Base-by-base conservation (phyloP, 345 rosid species). In the Lenwebbia sp. region DNA sequence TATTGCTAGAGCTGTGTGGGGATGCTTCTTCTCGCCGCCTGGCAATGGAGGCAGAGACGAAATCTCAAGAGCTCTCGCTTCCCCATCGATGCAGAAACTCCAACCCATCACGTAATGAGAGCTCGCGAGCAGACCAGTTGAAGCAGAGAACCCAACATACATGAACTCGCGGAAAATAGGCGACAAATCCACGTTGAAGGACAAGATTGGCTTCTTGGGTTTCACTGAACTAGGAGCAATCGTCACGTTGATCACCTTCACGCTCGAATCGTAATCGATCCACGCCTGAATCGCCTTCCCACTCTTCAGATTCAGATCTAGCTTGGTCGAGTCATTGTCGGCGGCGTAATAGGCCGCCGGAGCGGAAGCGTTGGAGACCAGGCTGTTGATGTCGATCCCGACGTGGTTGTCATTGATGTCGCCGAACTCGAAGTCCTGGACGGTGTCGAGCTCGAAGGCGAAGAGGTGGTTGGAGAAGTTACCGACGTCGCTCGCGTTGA, bases 141-240 rank as follows among this genome's bases (percentile, higher is more conserved):
- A 96, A 56, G 98, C 88, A 21, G 98, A 92, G 90, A 97, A 97
- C 2, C 98, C 98, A n/a, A 95, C 94, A 56, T 90, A 95, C 98
- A 97, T 96, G 53, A 83, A 93, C 33, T 96, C 96, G 0, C 87
- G 65, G 81, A 96, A 74, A 83, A 92, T 44, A 9, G 90, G 88
- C 44, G 98, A 92, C 5, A 95, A 96, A 92, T 97, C 96, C 28
- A 88, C 89, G 0, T 58, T 89, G 86, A 90, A 92, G 8, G 97
- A 93, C 83, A 97, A 87, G 78, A 97, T 89, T 7, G 99, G 95
- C 49, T 76, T 75, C 12, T 62, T 89, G 51, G 99, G 98, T 87
- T 90, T 96, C 51, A 89, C 53, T 5, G 97, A 94, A 86, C 30
- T 86, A 17, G 96, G 95, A 41, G 99, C 90, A 44, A 97, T 86